Conservation (phyloP, 495 filamentous ascomycete genomes). For the Cenococcum geophilum region DNA sequence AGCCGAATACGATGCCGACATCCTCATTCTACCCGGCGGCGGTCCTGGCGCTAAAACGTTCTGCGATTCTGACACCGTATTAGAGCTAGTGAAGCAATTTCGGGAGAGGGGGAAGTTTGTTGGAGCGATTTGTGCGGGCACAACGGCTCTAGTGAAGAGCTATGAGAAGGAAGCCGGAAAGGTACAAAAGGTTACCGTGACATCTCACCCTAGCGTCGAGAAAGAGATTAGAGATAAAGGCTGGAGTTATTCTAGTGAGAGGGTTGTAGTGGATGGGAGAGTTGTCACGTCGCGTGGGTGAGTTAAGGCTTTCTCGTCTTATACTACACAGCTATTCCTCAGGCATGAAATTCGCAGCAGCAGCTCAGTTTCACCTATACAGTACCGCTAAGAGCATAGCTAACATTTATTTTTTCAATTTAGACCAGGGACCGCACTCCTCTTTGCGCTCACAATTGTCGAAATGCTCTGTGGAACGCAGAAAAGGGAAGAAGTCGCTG, state of each 20-base stretch:
- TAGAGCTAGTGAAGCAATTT: slow-evolving; percentile 24
- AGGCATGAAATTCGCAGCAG: too few species aligned
- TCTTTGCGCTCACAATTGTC: slow-evolving; percentile 34
- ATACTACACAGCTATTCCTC: too few species aligned
- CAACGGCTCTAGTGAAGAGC: slow-evolving; percentile 30
- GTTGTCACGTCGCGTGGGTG: slow-evolving; percentile 32
- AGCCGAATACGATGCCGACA: slow-evolving; percentile 15
- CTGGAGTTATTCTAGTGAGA: slow-evolving; percentile 32
- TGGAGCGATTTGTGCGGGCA: slow-evolving; percentile 32
- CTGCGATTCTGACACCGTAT: slow-evolving; percentile 8
- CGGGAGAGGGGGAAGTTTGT: slow-evolving; percentile 20
- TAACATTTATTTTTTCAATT: neutral
- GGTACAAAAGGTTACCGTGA: slow-evolving; percentile 15
- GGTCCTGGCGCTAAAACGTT: slow-evolving; percentile 31
- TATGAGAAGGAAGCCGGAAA: slow-evolving; percentile 9
- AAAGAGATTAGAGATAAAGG: slow-evolving; percentile 22
- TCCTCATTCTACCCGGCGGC: slow-evolving; percentile 35
- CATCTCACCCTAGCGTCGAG: slow-evolving; percentile 35
- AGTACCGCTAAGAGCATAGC: too few species aligned
- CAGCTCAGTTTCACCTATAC: too few species aligned
- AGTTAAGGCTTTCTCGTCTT: slow-evolving; percentile 14
- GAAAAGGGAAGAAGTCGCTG: slow-evolving; percentile 33
- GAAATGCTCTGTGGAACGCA: slow-evolving; percentile 30
- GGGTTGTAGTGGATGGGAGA: slow-evolving; percentile 31
- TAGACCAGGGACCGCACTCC: slow-evolving; percentile 34